These are phyloP conservation scores for Scheffersomyces segobiensis DNA, from an alignment of 1,139 yeast species.

Conservation along the genomic window DNA sequence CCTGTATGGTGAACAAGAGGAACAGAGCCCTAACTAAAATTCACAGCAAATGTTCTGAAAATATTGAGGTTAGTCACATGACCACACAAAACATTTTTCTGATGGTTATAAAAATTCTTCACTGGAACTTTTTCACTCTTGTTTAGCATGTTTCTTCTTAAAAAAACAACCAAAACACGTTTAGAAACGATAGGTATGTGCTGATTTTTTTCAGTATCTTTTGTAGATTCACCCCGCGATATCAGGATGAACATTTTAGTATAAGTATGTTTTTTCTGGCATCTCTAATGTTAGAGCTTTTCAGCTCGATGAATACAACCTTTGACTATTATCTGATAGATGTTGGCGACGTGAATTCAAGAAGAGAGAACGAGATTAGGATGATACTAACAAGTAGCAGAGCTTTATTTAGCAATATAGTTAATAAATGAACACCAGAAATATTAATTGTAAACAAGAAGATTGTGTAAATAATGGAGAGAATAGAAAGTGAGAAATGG, in stretches of 20 bases:
- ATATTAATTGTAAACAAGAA: background rate
- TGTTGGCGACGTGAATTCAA: background rate
- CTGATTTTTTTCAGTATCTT: background rate
- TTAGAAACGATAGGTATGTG: background rate
- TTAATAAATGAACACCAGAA: background rate
- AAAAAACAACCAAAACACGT: background rate
- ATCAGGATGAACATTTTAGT: constrained; percentile 41
- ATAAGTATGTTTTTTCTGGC: constrained; percentile 62
- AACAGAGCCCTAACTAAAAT: background rate
- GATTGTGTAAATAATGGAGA: background rate
- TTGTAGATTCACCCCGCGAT: background rate
- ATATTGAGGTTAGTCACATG: background rate
- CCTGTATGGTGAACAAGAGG: background rate
- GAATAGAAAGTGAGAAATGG: background rate
- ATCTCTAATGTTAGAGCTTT: constrained; percentile 69
- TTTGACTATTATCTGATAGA: constrained; percentile 52
- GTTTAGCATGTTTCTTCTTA: background rate
- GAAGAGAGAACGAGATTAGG: background rate
- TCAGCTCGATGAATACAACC: constrained; percentile 62
- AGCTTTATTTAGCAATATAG: background rate
- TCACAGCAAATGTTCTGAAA: background rate
- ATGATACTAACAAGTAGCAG: constrained; percentile 5
- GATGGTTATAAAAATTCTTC: background rate
- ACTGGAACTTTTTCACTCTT: background rate
- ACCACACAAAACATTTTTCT: background rate